Evolutionary conservation across 2,329 filamentous ascomycete species (phyloP), one percentile per base, ranked within the genome.

Genomic region (Cytospora piceicola): DNA sequence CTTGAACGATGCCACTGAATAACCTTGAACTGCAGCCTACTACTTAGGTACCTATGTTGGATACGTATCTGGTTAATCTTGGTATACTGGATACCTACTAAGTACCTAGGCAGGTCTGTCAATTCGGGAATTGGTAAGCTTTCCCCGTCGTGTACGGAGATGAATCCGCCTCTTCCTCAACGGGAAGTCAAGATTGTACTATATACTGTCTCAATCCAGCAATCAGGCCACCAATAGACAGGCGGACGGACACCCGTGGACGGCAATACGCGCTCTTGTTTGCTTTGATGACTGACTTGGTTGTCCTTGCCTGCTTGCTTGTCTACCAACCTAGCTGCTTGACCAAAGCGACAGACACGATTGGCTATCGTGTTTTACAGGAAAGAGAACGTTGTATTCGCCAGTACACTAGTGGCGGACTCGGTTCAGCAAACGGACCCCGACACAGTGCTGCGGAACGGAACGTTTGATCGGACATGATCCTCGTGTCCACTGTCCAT

Each of bases 321-420:
- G 27, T 22, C 32, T 58, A 2, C 56, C 42, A 22, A n/a, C 34
- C 27, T 53, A 29, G 46, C 27, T 59, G 49, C 49, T 61, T 49
- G 27, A 56, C 53, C 39, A 63, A 57, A 51, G 22, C 39, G 39
- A 39, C 34, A 63, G 27, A 39, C 53, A 55, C 60, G 53, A 57
- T 63, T 63, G 53, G 61, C 55, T 30, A 36, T 24, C 46, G n/a
- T 9, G 11, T 24, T 12, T 4, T 49, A 1, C 9, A 49, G 46
- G 46, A 49, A n/a, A 49, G 24, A 49, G 46, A 24, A 49, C n/a
- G 46, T 49, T 49, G 46, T 49, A 49, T 49, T 49, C 12, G 3
- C 27, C 11, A 12, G 32, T 49, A 49, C 46, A 49, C n/a, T 49
- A 49, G 46, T 11, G 42, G 20, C 42, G 42, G 42, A 46, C 42